Base-by-base conservation (phyloP, 1,139 yeast species). In the Hanseniaspora sp. region DNA sequence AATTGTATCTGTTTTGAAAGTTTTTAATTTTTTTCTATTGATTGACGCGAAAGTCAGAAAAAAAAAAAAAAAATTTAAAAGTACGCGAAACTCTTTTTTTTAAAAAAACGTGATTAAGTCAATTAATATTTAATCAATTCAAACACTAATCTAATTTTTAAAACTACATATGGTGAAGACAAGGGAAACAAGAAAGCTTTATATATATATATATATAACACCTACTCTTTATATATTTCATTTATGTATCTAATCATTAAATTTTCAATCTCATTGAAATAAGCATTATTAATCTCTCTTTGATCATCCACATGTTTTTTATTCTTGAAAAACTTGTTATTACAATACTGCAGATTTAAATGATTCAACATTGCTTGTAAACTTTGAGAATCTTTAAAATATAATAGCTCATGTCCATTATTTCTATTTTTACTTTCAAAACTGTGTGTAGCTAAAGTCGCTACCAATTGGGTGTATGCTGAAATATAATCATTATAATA, bases 401-500 rank as follows among this genome's bases (percentile, higher is more conserved):
- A 35, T 23, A n/a, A 7, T 43, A 33, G n/a, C 29, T 41, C 52
- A 13, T 48, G 40, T 35, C 30, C 23, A 23, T 23, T 47, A 13
- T 31, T 48, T 17, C 38, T 34, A 23, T 40, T 18, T 11, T 33
- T 8, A 12, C 23, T 40, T 15, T 48, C 48, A 43, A 49, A 49
- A 13, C 15, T 37, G 13, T 31, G 23, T 1, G 53, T 49, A 5
- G 41, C 44, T 12, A 49, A 8, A 12, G 37, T 49, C 0, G 48
- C 37, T 9, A 43, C 53, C 15, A 49, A 12, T 5, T 35, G 37
- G 17, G 38, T 35, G 44, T 49, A 49, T 0, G 53, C 47, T 4
- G 28, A 12, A 7, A 49, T 13, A 43, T 43, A 49, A 13, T 43
- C 53, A 9, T 43, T 43, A 33, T 43, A 49, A 15, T 37, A 43